Evolutionary conservation across 352 stramenopile genomes (phyloP).

Genomic region (Sclerospora graminicola): DNA sequence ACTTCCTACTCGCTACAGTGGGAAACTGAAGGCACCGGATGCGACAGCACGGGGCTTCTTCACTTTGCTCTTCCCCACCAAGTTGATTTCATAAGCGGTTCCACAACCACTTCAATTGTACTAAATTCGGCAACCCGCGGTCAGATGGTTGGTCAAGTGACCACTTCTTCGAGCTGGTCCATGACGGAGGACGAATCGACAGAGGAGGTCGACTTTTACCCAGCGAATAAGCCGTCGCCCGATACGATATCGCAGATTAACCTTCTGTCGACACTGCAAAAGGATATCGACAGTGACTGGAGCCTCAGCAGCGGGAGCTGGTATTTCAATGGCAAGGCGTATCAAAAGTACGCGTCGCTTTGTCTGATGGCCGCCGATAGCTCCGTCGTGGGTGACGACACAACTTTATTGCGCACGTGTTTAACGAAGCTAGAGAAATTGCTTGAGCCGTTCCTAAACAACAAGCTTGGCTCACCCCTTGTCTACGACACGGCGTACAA

Average conservation of each 20-base stretch:
- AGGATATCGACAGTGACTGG: constrained; percentile 52
- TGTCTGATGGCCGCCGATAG: constrained; percentile 57
- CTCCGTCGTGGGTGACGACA: constrained; percentile 38
- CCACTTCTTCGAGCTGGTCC: constrained; percentile 31
- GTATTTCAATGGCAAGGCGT: constrained; percentile 72
- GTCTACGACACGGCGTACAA: constrained; percentile 68
- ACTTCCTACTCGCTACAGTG: constrained; percentile 62
- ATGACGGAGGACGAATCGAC: constrained; percentile 42
- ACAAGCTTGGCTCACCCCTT: constrained; percentile 42
- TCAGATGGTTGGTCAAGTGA: constrained; percentile 41
- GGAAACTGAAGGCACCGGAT: constrained; percentile 40
- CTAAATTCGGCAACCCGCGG: constrained; percentile 50
- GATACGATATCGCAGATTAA: constrained; percentile 29
- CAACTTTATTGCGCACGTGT: constrained; percentile 36
- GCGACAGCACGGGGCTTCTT: constrained; percentile 34
- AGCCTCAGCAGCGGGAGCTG: constrained; percentile 36
- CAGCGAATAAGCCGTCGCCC: constrained; percentile 26
- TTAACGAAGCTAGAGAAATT: constrained; percentile 46
- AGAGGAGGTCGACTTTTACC: constrained; percentile 51
- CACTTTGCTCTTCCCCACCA: constrained; percentile 71
- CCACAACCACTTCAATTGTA: constrained; percentile 21
- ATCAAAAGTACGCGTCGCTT: constrained; percentile 74
- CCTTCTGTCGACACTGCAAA: constrained; percentile 28
- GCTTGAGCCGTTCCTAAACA: constrained; percentile 51
- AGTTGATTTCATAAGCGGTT: constrained; percentile 26